Conservation (phyloP, 2,329 filamentous ascomycete species). For the Fusarium robinianum region DNA sequence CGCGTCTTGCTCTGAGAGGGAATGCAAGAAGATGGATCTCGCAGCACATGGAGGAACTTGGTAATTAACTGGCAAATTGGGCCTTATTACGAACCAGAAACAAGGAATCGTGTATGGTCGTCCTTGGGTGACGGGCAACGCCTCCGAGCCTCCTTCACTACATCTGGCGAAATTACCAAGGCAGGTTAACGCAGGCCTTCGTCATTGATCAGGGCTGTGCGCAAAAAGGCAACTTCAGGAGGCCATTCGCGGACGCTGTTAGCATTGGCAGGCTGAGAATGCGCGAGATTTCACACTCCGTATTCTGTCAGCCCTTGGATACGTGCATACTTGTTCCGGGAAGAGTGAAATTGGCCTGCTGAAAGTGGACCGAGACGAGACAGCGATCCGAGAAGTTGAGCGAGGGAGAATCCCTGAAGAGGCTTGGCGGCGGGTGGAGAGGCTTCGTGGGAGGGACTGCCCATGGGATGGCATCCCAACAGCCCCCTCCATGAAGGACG, state of each 20-base stretch:
- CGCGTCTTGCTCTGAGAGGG: conserved; percentile 10
- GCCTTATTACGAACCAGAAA: conserved; percentile 25
- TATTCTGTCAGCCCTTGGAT: conserved; percentile 16
- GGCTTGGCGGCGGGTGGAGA: conserved; percentile 29
- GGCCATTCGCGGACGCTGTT: conserved; percentile 22
- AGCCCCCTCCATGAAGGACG: conserved; percentile 13
- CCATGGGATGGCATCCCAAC: conserved; percentile 10
- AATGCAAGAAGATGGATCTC: conserved; percentile 27
- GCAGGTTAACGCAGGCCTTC: conserved; percentile 16
- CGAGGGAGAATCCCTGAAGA: conserved; percentile 33
- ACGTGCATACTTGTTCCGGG: too few relatives aligned
- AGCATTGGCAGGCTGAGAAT: conserved; percentile 17
- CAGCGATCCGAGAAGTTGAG: conserved; percentile 20
- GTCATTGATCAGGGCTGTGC: conserved; percentile 8
- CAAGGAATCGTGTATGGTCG: conserved; percentile 21
- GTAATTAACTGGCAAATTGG: conserved; percentile 33
- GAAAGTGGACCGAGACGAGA: conserved; percentile 29
- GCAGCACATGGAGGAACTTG: conserved; percentile 26
- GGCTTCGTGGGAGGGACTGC: conserved; percentile 9
- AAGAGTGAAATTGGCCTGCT: conserved; percentile 32
- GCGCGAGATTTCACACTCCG: conserved; percentile 24
- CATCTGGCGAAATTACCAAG: conserved; percentile 29
- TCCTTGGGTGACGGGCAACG: too few relatives aligned
- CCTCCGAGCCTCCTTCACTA: conserved; percentile 10
- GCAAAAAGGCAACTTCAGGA: conserved; percentile 8